These are phyloP conservation scores for Diophrys sp. DNA, from an alignment of 73 alveolate genomes.

Conservation along the genomic window DNA sequence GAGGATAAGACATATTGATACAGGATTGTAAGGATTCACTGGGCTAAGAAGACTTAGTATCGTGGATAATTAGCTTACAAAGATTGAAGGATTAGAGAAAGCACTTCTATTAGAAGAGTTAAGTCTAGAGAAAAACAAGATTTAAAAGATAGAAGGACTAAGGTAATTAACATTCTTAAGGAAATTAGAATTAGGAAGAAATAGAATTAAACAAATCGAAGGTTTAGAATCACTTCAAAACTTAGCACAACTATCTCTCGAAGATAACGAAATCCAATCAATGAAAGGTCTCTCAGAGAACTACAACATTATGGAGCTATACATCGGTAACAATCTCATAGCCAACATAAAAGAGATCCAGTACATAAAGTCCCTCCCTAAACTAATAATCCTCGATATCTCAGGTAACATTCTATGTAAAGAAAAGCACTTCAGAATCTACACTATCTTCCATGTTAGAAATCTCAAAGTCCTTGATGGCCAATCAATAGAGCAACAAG, in stretches of 20 bases:
- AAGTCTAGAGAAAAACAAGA: constrained; percentile 85
- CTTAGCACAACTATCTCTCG: constrained; percentile 86
- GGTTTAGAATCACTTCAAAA: constrained; percentile 69
- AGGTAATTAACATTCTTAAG: constrained; percentile 68
- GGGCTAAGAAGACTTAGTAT: constrained; percentile 69
- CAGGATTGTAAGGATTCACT: constrained; percentile 52
- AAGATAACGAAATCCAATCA: constrained; percentile 83
- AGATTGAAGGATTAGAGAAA: constrained; percentile 80
- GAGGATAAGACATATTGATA: constrained; percentile 52
- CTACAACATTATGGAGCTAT: constrained; percentile 86
- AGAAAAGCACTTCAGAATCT: constrained; percentile 69
- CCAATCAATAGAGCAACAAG: constrained; percentile 65
- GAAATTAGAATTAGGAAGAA: constrained; percentile 83
- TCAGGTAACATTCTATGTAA: constrained; percentile 75
- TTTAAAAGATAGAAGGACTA: constrained; percentile 73
- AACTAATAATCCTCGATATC: constrained; percentile 77
- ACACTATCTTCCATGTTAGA: constrained; percentile 68
- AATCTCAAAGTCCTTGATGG: constrained; percentile 85
- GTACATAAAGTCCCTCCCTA: constrained; percentile 58
- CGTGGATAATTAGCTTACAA: constrained; percentile 78
- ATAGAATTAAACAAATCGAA: constrained; percentile 74
- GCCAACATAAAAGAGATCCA: constrained; percentile 62
- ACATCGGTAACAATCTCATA: constrained; percentile 90
- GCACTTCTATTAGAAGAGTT: constrained; percentile 86
- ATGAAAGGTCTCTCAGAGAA: constrained; percentile 82